A percentile compares a stretch with the other conserved stretches of the same genome.
Evolutionary conservation across 768 basidiomycete species (phyloP).

Genomic region (Agrocybe pediades): DNA sequence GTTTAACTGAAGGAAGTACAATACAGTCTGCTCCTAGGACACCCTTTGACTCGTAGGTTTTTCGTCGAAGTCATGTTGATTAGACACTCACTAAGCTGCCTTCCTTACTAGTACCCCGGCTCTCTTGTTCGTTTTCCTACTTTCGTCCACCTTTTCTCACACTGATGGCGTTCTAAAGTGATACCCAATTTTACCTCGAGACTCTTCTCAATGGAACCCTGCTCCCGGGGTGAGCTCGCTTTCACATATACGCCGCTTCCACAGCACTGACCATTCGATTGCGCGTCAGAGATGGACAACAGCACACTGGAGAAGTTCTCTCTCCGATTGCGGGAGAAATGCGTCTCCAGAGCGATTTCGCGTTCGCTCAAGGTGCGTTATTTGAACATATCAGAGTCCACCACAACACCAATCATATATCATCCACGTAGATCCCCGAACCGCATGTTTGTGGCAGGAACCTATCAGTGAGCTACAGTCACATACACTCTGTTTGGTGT

Average conservation of each 20-base stretch:
- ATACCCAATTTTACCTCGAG: constrained; percentile 3
- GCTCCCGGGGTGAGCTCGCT: background rate
- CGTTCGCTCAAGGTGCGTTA: constrained; percentile 2
- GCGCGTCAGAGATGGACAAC: background rate
- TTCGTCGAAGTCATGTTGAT: background rate
- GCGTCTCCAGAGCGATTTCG: constrained; percentile 4
- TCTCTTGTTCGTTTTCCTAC: background rate
- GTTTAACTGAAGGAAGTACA: background rate
- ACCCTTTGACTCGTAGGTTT: constrained; percentile 3
- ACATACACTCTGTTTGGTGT: no score
- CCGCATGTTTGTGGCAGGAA: background rate
- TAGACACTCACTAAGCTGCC: background rate
- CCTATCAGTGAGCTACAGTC: background rate
- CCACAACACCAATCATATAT: background rate
- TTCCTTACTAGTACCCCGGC: background rate
- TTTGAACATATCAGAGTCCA: no score
- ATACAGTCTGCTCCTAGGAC: background rate
- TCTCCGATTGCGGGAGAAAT: constrained; percentile 3
- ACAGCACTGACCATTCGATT: no score
- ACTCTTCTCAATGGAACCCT: background rate
- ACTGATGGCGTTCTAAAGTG: background rate
- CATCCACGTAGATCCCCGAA: background rate
- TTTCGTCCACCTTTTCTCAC: background rate
- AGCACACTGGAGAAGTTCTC: background rate
- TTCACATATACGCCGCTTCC: no score